Evolutionary conservation across 2,329 filamentous ascomycete genomes (phyloP).

Genomic region (Aureobasidium musti): DNA sequence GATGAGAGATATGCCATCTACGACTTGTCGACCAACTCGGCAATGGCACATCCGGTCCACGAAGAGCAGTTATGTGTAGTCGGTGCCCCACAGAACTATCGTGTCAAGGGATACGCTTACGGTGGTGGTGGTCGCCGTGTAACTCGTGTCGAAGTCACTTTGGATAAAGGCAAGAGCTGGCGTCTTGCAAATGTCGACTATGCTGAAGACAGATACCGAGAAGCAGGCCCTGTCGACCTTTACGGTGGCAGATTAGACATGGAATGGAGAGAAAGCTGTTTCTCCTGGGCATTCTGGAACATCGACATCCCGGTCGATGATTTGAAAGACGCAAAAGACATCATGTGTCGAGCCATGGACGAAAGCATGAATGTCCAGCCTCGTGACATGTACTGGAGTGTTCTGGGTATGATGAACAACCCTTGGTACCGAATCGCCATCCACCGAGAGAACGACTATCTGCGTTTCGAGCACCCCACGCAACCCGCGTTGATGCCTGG

Average conservation of each 20-base stretch:
- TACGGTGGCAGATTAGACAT: conserved; percentile 79
- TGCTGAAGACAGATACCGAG: conserved; percentile 80
- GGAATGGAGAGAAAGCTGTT: conserved; percentile 76
- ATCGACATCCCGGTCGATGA: conserved; percentile 65
- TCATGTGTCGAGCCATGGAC: conserved; percentile 86
- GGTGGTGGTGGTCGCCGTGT: conserved; percentile 82
- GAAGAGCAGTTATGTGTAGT: conserved; percentile 64
- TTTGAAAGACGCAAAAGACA: conserved; percentile 65
- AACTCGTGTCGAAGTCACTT: conserved; percentile 77
- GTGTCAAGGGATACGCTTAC: conserved; percentile 80
- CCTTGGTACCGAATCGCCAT: conserved; percentile 87
- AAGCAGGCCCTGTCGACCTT: conserved; percentile 62
- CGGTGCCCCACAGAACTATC: conserved; percentile 57
- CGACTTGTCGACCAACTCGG: conserved; percentile 85
- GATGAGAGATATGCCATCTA: conserved; percentile 94
- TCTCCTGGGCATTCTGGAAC: conserved; percentile 94
- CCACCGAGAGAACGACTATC: conserved; percentile 61
- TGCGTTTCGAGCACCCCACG: conserved; percentile 87
- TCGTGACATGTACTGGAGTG: conserved; percentile 93
- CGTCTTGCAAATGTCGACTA: conserved; percentile 74
- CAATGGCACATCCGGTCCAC: conserved; percentile 76
- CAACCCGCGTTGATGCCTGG: conserved; percentile 74
- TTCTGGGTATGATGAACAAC: conserved; percentile 97
- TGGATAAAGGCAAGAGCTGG: conserved; percentile 84
- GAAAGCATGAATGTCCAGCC: conserved; percentile 85